Base-by-base conservation (phyloP, 2,329 filamentous ascomycete species). In the Dothidotthia symphoricarpi region DNA sequence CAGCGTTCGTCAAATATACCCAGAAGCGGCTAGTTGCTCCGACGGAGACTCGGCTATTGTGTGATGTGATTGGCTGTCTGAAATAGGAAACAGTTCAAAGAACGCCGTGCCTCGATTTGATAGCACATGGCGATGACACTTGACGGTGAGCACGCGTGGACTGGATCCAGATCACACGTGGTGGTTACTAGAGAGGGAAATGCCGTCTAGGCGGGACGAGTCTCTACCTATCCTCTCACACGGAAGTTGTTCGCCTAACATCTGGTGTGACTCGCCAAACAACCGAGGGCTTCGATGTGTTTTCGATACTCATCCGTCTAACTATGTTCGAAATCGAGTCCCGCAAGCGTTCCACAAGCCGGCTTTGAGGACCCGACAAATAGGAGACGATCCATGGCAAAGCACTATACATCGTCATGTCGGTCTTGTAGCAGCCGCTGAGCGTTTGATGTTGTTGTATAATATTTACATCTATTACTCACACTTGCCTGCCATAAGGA, bases 1-100 rank as follows among this genome's bases (percentile, higher is more conserved):
- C 37, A 49, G 39, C 37, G 33, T 55, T 66, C 63, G 63, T 61
- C 49, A 61, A 64, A 37, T 28, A 37, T 48, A 35, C 32, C 61
- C 49, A 16, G 11, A 50, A 53, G 24, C 12, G 45, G 57, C 33
- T 53, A 62, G 59, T 45, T 35, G 39, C 24, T 49, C 38, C 46
- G 35, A 49, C 26, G 5, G 24, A 16, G 24, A 40, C 34, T 63
- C 56, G 54, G 48, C 39, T 59, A 54, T 34, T 28, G 28, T 12
- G 16, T 11, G 12, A 25, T 17, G 32, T 59, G 42, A 64, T 64
- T 63, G 61, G 62, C 32, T 39, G 37, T 36, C n/a, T 28, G 13
- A 31, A 31, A 32, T 13, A 30, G 32, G 41, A 32, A 37, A 36
- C 28, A 39, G 43, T 33, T 34, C 24, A 24, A 46, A 36, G 36